Base-by-base conservation (phyloP, 345 rosid species). In the Iberis pinnata region DNA sequence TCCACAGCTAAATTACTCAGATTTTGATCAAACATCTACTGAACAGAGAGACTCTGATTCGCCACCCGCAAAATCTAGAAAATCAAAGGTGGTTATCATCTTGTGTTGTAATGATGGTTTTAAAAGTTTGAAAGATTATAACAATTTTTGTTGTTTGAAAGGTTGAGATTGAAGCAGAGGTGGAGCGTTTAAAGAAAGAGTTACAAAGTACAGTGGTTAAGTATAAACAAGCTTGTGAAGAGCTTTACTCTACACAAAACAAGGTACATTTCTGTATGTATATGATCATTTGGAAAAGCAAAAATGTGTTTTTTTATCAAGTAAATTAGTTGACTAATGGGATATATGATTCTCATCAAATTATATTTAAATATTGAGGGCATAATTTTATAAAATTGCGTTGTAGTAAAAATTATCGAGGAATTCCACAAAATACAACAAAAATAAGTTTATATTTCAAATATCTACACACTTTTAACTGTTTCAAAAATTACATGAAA, bases 181-280 rank as follows among this genome's bases (percentile, higher is more conserved):
- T 89, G 12, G 81, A 75, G 32, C 76, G 71, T 72, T 68, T 89
- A 51, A 78, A 77, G 72, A 69, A 35, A 31, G 89, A 89, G 67
- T 65, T 86, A 56, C 84, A 68, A 58, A 68, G 53, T 59, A 76
- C 95, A 2, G 56, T 80, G 39, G 37, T 43, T 50, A 76, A 83
- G 78, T 86, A 86, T 57, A 68, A 77, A 71, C 68, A 69, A 64
- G 76, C 89, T 57, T 80, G 89, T 54, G 86, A 75, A 72, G 81
- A 86, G 65, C 78, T 89, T 55, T 77, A 71, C 20, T 71, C 70
- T 43, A 68, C 81, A 43, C 82, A 83, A 68, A 80, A 57, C 72
- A 73, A 89, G 89, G 97, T 89, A 62, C 16, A 12, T 12, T 11
- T 46, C 7, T 20, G 18, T 50, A 51, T 51, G n/a, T 10, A 10